A percentile compares a stretch with the other conserved stretches of the same genome.
Evolutionary conservation across 176 grass and related monocot species (phyloP).

Genomic region (Juncus inflexus): DNA sequence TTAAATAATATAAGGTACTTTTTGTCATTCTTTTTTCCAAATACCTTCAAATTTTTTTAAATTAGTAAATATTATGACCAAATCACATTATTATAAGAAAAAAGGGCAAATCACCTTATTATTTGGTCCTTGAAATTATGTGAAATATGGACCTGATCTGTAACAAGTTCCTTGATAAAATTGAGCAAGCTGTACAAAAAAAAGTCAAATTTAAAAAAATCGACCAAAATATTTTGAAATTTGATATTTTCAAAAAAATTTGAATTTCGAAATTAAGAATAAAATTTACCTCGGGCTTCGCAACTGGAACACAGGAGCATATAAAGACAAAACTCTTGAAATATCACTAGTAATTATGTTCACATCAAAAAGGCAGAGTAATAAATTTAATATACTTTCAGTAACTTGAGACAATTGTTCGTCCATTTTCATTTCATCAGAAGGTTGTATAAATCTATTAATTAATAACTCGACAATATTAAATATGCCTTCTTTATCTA

Average conservation of each 20-base stretch:
- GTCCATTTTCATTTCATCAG: constrained; percentile 31
- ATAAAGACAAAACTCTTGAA: constrained; percentile 38
- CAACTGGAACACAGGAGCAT: constrained; percentile 62
- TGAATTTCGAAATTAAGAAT: constrained; percentile 3
- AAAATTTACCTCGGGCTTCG: constrained; percentile 48
- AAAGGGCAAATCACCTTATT: constrained; percentile 43
- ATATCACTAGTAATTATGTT: constrained; percentile 50
- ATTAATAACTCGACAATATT: constrained; percentile 55
- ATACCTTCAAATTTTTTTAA: no score
- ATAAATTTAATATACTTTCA: constrained; percentile 57
- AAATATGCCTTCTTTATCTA: constrained; percentile 56
- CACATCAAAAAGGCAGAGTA: constrained; percentile 77
- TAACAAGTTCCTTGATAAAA: constrained; percentile 59
- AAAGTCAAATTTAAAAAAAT: neutral
- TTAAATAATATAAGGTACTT: no score
- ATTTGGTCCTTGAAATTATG: constrained; percentile 53
- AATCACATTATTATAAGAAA: no score
- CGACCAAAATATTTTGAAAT: no score
- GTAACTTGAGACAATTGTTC: constrained; percentile 39
- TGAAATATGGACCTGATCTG: constrained; percentile 43
- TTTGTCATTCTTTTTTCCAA: no score
- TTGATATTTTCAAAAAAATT: no score
- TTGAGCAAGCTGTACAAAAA: constrained; percentile 35
- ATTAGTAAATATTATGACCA: no score
- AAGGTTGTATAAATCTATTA: constrained; percentile 41